These are phyloP conservation scores for Dactylellina parvicollis DNA, from an alignment of 2,329 filamentous ascomycete species.

Conservation along the genomic window DNA sequence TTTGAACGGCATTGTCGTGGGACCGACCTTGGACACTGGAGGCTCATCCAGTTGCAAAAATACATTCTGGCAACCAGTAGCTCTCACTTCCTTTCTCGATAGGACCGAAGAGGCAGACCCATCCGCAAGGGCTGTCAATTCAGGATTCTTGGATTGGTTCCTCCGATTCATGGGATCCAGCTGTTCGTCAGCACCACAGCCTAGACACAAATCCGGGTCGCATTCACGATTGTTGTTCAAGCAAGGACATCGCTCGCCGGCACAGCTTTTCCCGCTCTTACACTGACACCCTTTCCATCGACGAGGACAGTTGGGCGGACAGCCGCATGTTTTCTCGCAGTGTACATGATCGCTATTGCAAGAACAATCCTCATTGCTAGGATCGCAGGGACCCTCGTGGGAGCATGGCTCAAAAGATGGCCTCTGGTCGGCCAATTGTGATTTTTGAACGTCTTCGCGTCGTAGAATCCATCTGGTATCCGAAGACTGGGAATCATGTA, in stretches of 20 bases:
- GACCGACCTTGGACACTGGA: slow-evolving; percentile 74
- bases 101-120: neutral
- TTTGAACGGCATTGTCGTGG: slow-evolving; percentile 73
- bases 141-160: neutral
- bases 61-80: slow-evolving; percentile 76
- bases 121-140: neutral
- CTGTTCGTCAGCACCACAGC: slow-evolving; percentile 75
- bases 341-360: slow-evolving; percentile 72
- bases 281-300: slow-evolving; percentile 76
- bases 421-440: slow-evolving; percentile 62
- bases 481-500: neutral
- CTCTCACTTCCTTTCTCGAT: slow-evolving; percentile 66
- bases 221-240: slow-evolving; percentile 79
- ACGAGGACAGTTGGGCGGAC: slow-evolving; percentile 70
- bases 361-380: slow-evolving; percentile 72
- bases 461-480: slow-evolving; percentile 11
- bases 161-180: slow-evolving; percentile 75
- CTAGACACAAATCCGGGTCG: slow-evolving; percentile 77
- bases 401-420: slow-evolving; percentile 73
- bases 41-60: slow-evolving; percentile 73
- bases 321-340: slow-evolving; percentile 78
- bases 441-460: slow-evolving; percentile 24
- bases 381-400: slow-evolving; percentile 69
- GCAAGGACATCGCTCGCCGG: slow-evolving; percentile 74
- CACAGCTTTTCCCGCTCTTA: slow-evolving; percentile 69